These are phyloP conservation scores for Phytophthora cryptogea DNA, from an alignment of 352 stramenopile species.

Conservation along the genomic window DNA sequence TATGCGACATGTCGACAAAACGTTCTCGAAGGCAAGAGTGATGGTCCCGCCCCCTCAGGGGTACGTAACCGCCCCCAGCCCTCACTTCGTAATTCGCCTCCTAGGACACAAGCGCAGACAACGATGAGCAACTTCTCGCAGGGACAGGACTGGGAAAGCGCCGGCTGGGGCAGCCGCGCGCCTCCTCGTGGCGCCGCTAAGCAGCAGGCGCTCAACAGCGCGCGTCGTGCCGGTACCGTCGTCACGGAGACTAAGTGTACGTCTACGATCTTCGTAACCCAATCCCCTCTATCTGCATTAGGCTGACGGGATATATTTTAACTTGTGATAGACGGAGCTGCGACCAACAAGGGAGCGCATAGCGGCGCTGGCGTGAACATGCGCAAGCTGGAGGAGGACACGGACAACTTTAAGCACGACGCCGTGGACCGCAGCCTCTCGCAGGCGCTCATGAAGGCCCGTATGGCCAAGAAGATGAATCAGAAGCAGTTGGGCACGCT, in stretches of 20 bases:
- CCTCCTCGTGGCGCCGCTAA: constrained; percentile 62
- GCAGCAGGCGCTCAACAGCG: constrained; percentile 72
- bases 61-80: constrained; percentile 17
- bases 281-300: background rate
- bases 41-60: constrained; percentile 18
- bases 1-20: constrained; percentile 18
- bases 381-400: constrained; percentile 91
- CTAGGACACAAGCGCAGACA: constrained; percentile 5
- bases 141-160: constrained; percentile 78
- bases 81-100: constrained; percentile 29
- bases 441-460: constrained; percentile 95
- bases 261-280: constrained; percentile 12
- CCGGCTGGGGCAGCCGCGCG: constrained; percentile 78
- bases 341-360: constrained; percentile 89
- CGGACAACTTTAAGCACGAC: constrained; percentile 90
- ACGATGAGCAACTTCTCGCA: constrained; percentile 60
- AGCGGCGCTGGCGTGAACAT: constrained; percentile 78
- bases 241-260: constrained; percentile 77
- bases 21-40: constrained; percentile 38
- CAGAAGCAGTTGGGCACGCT: constrained; percentile 97
- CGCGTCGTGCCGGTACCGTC: constrained; percentile 71
- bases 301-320: too few relatives aligned
- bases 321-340: constrained; percentile 68
- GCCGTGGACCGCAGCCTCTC: constrained; percentile 86
- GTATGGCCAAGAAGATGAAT: constrained; percentile 97